Conservation (phyloP, 2,329 filamentous ascomycete genomes). For the Alternaria brassicicola region DNA sequence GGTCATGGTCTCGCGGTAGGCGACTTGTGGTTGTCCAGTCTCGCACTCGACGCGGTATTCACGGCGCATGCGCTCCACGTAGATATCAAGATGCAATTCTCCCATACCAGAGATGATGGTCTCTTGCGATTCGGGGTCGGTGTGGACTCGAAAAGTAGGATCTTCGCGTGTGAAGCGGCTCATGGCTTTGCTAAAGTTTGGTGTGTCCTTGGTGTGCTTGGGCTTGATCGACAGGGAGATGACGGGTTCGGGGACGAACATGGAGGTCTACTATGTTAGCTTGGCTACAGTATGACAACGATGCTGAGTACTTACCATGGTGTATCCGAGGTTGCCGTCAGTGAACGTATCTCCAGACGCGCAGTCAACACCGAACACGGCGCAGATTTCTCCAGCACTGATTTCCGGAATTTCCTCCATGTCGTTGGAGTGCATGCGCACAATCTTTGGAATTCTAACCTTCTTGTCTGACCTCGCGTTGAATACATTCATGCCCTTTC, state of each 20-base stretch:
- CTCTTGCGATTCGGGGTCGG: constrained; percentile 90
- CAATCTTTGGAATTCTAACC: constrained; percentile 94
- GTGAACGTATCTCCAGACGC: constrained; percentile 98
- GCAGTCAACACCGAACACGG: constrained; percentile 97
- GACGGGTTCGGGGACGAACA: constrained; percentile 97
- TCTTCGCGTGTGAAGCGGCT: constrained; percentile 98
- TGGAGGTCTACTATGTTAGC: constrained; percentile 66
- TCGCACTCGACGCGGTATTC: constrained; percentile 96
- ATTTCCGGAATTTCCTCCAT: constrained; percentile 97
- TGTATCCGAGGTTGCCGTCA: constrained; percentile 88
- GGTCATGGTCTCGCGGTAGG: constrained; percentile 93
- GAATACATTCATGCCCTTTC: constrained; percentile 87
- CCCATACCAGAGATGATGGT: constrained; percentile 99
- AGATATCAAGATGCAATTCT: constrained; percentile 94
- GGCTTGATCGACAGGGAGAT: constrained; percentile 98
- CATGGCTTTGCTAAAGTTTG: constrained; percentile 98
- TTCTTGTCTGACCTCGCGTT: constrained; percentile 95
- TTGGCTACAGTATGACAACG: not conserved
- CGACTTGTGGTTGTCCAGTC: constrained; percentile 95
- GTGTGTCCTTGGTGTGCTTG: constrained; percentile 87
- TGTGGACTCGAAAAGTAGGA: constrained; percentile 93
- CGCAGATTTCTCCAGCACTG: constrained; percentile 95
- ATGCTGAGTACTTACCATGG: constrained; percentile 64
- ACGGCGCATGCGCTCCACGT: constrained; percentile 93
- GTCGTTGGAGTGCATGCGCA: constrained; percentile 99